These are phyloP conservation scores for Colletotrichum musicola DNA, from an alignment of 2,329 filamentous ascomycete genomes.

Conservation along the genomic window DNA sequence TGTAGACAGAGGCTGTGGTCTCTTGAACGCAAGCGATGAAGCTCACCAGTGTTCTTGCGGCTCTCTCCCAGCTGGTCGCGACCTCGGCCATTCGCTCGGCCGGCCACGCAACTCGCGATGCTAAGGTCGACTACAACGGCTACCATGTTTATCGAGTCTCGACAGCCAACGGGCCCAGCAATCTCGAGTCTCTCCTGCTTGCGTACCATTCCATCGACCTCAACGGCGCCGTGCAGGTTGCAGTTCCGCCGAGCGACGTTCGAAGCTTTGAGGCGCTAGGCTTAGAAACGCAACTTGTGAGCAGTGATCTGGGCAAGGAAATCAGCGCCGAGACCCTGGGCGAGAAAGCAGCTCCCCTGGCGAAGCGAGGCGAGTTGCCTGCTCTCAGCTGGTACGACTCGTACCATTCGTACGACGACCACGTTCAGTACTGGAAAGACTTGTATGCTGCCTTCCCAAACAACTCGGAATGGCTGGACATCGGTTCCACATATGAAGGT, in stretches of 20 bases:
- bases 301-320: constrained; percentile 45
- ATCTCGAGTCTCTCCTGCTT: constrained; percentile 40
- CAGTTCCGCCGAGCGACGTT: constrained; percentile 47
- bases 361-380: constrained; percentile 47
- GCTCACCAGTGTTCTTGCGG: constrained; percentile 14
- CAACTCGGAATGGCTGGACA: constrained; percentile 60
- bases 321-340: constrained; percentile 45
- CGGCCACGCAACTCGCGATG: background rate
- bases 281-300: constrained; percentile 44
- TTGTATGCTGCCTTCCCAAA: constrained; percentile 58
- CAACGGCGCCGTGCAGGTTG: constrained; percentile 47
- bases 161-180: constrained; percentile 33
- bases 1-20: background rate
- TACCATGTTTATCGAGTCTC: constrained; percentile 49
- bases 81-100: constrained; percentile 4
- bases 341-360: constrained; percentile 38
- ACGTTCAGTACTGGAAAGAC: constrained; percentile 61
- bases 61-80: constrained; percentile 17
- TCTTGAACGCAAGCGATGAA: constrained; percentile 30
- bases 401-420: constrained; percentile 67
- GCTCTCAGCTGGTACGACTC: constrained; percentile 62
- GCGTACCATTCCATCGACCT: constrained; percentile 44
- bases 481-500: constrained; percentile 59
- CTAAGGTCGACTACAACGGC: constrained; percentile 46
- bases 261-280: constrained; percentile 45